phyloP scores from a whole-genome alignment of 441 rosid genomes.

The Euphorbia celastroides region DNA sequence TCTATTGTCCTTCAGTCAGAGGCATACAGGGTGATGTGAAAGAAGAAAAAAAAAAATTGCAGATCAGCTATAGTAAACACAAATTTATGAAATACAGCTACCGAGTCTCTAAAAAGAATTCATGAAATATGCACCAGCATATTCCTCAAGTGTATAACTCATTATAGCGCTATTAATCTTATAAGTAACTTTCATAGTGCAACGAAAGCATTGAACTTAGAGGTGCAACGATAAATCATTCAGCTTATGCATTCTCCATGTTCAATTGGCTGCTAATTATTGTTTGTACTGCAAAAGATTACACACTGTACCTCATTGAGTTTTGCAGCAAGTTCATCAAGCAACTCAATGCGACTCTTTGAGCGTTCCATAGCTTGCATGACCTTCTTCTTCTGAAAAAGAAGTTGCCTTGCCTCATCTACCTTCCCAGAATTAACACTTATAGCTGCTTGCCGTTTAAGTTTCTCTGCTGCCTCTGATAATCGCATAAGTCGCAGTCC shows the following conservation, averaged over 20 bases:
- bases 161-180: neutral
- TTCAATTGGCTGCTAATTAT: neutral
- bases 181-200: neutral
- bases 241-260: neutral
- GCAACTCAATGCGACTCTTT: conserved; percentile 58
- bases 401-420: conserved; percentile 68
- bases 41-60: no score
- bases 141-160: no score
- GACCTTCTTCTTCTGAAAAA: conserved; percentile 78
- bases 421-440: conserved; percentile 58
- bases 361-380: conserved; percentile 73
- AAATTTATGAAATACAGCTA: neutral
- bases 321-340: conserved; percentile 59
- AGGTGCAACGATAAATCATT: neutral
- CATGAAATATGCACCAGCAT: neutral
- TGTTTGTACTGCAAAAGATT: neutral
- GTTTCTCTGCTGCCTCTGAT: conserved; percentile 80
- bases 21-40: neutral
- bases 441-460: conserved; percentile 60
- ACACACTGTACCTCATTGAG: conserved; percentile 52
- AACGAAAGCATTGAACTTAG: neutral
- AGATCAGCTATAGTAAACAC: no score
- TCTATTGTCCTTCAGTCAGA: neutral
- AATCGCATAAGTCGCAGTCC: conserved; percentile 73
- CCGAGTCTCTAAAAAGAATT: neutral